These are phyloP conservation scores for Hermanozyma aechmeae DNA, from an alignment of 805 yeast species.

Conservation along the genomic window DNA sequence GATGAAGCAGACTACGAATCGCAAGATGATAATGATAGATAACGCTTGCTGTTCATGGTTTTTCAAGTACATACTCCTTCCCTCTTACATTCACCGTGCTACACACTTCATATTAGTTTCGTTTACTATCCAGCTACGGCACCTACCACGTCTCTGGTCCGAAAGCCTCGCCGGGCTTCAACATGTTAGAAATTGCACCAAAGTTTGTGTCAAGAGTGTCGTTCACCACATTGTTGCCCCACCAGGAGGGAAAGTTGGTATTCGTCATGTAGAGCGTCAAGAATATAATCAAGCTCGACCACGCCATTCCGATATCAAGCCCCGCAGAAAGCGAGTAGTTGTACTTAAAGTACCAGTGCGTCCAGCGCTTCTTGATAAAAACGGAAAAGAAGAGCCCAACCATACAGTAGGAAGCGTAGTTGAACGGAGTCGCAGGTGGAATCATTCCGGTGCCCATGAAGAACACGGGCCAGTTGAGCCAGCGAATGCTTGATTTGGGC, in stretches of 20 bases:
- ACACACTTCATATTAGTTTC: too few relatives aligned
- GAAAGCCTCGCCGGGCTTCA: conserved; percentile 34
- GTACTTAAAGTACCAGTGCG: conserved; percentile 37
- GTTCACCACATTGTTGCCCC: conserved; percentile 50
- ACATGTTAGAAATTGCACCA: conserved; percentile 14
- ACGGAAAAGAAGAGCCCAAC: conserved; percentile 27
- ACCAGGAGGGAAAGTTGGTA: conserved; percentile 38
- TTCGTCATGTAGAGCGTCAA: conserved; percentile 18
- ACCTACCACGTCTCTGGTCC: conserved; percentile 44
- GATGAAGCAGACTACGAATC: too few relatives aligned
- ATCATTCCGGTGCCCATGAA: conserved; percentile 45
- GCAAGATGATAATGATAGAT: too few relatives aligned
- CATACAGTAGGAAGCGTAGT: conserved; percentile 47
- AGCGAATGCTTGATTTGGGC: conserved; percentile 25
- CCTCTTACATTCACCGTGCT: too few relatives aligned
- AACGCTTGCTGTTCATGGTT: too few relatives aligned
- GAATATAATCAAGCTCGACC: conserved; percentile 29
- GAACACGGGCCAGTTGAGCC: conserved; percentile 32
- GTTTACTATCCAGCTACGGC: too few relatives aligned
- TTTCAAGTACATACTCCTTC: too few relatives aligned
- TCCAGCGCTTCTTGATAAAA: conserved; percentile 29
- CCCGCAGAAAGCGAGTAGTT: conserved; percentile 38
- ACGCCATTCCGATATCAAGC: conserved; percentile 35
- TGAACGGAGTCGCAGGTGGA: conserved; percentile 71
- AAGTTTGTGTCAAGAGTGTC: conserved; percentile 30